A percentile compares a stretch with the other conserved stretches of the same genome.
Evolutionary conservation across 2,329 filamentous ascomycete genomes (phyloP).

Genomic region (Alternaria infectoria): DNA sequence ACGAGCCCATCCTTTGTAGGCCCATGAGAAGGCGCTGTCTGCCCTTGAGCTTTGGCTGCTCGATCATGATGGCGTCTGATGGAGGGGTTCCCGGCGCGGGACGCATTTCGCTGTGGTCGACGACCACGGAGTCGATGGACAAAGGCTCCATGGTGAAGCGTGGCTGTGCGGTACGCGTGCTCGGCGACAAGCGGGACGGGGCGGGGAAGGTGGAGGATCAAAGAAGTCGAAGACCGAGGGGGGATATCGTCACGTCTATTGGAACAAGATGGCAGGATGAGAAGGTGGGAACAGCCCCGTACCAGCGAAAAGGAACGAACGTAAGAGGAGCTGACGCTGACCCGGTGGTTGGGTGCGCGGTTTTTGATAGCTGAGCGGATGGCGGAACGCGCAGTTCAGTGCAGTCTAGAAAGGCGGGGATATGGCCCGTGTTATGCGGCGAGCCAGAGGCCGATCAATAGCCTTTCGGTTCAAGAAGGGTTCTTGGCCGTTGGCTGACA

Average conservation of each 20-base stretch:
- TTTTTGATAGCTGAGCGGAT: constrained; percentile 25
- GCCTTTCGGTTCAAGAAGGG: background rate
- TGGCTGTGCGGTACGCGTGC: constrained; percentile 5
- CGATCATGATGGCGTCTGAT: constrained; percentile 37
- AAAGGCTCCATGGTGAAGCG: constrained; percentile 41
- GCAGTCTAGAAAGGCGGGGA: constrained; percentile 31
- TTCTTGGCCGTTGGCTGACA: constrained; percentile 1
- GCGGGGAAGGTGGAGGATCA: constrained; percentile 15
- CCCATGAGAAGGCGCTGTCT: constrained; percentile 74
- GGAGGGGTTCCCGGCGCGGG: constrained; percentile 22
- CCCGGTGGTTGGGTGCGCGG: constrained; percentile 34
- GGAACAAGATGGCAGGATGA: constrained; percentile 11
- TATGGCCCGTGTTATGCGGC: constrained; percentile 22
- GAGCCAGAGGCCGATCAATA: constrained; percentile 3
- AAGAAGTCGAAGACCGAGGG: constrained; percentile 2
- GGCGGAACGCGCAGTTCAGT: constrained; percentile 8
- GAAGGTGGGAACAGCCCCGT: constrained; percentile 1
- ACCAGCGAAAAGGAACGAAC: constrained; percentile 8
- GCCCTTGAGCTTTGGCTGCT: constrained; percentile 66
- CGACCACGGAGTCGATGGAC: constrained; percentile 48
- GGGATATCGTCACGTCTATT: background rate
- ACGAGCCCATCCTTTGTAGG: constrained; percentile 82
- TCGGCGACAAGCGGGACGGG: constrained; percentile 8
- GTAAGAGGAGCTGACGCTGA: constrained; percentile 15
- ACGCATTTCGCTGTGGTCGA: constrained; percentile 36